Conservation (phyloP, 148 eudicot species). For the Amaranthus palmeri region DNA sequence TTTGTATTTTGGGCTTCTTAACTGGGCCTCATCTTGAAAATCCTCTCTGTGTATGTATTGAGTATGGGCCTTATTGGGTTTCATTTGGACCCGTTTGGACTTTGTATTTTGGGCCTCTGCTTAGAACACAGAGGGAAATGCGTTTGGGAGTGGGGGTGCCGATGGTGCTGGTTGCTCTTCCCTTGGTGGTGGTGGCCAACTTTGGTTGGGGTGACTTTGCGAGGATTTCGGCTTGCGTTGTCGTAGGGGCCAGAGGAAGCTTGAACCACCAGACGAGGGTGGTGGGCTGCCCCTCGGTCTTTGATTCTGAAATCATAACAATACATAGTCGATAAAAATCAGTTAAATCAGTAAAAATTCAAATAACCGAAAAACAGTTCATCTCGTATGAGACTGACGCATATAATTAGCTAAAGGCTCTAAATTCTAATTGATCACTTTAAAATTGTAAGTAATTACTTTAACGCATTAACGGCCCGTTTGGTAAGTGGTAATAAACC, state of each 20-base stretch:
- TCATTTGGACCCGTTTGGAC: conserved; percentile 24
- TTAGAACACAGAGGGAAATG: conserved; percentile 24
- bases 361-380: too few relatives aligned
- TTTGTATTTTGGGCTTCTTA: neutral
- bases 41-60: conserved; percentile 35
- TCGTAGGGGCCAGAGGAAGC: conserved; percentile 13
- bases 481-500: too few relatives aligned
- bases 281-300: conserved; percentile 12
- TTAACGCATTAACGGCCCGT: too few relatives aligned
- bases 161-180: conserved; percentile 22
- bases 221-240: conserved; percentile 15
- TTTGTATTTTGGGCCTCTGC: conserved; percentile 19
- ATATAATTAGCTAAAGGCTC: too few relatives aligned
- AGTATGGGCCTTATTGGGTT: conserved; percentile 34
- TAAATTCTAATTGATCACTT: too few relatives aligned
- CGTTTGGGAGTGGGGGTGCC: conserved; percentile 35
- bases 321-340: too few relatives aligned
- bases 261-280: conserved; percentile 24
- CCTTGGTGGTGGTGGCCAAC: conserved; percentile 13
- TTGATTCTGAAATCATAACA: neutral
- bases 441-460: too few relatives aligned
- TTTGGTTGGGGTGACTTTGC: conserved; percentile 1
- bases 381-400: too few relatives aligned
- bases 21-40: neutral
- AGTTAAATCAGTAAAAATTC: too few relatives aligned